Evolutionary conservation across 2,329 filamentous ascomycete genomes (phyloP).

Genomic region (Rasamsonia emersonii): DNA sequence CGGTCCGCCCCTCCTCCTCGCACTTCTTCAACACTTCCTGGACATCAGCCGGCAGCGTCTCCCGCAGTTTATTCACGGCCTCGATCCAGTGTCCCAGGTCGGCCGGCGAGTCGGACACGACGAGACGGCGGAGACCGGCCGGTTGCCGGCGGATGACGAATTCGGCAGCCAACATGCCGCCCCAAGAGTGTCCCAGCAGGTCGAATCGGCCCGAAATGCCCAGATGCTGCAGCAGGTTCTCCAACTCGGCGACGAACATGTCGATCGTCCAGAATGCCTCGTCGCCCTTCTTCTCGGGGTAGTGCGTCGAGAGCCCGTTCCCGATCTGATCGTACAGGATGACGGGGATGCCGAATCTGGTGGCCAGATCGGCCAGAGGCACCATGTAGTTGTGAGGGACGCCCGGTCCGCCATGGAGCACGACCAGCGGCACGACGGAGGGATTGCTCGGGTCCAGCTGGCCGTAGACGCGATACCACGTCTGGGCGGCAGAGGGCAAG

Average conservation of each 20-base stretch:
- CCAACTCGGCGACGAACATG: constrained; percentile 1
- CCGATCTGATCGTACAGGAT: constrained; percentile 1
- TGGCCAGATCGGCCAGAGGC: not conserved
- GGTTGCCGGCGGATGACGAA: not conserved
- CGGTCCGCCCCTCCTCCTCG: not conserved
- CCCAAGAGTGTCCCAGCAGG: constrained; percentile 1
- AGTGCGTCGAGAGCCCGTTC: not conserved
- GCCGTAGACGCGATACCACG: not conserved
- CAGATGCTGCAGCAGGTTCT: constrained; percentile 1
- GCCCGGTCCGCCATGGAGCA: constrained; percentile 1
- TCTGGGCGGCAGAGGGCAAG: no score
- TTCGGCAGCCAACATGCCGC: constrained; percentile 1
- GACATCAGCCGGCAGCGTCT: not conserved
- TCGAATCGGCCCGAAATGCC: not conserved
- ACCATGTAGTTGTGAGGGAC: constrained; percentile 1
- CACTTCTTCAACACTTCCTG: not conserved
- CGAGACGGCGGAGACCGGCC: not conserved
- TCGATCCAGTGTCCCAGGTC: constrained; percentile 1
- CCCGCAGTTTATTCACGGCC: not conserved
- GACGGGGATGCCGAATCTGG: constrained; percentile 1
- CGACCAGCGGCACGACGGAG: no score
- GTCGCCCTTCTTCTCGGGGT: not conserved
- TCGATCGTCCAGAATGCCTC: not conserved
- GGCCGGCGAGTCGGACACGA: not conserved
- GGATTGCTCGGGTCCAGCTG: not conserved